Evolutionary conservation across 305 asterid genomes (phyloP).

Genomic region (Petunia hybrid): DNA sequence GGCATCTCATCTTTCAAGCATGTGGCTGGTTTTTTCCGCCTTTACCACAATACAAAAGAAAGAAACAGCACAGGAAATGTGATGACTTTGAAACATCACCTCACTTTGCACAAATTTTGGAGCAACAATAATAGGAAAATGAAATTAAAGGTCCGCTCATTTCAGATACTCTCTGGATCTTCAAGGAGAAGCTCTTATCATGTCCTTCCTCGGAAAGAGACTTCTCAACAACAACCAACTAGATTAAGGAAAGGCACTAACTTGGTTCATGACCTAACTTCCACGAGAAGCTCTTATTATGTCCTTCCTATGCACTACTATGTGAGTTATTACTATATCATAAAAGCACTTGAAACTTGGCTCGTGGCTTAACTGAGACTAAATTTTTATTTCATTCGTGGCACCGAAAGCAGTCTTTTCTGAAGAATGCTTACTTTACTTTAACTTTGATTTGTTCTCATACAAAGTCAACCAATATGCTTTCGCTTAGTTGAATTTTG

Average conservation of each 20-base stretch:
- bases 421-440: no score
- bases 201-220: not conserved
- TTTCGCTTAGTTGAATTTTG: no score
- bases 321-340: no score
- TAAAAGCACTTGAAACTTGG: no score
- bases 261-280: no score
- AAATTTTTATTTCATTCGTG: no score
- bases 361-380: no score
- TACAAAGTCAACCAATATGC: no score
- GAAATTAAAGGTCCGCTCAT: not conserved
- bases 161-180: not conserved
- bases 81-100: constrained; percentile 21
- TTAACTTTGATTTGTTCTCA: no score
- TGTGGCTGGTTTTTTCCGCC: not conserved
- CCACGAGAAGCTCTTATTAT: no score
- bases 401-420: no score
- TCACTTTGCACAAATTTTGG: not conserved
- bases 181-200: not conserved
- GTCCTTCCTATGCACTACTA: no score
- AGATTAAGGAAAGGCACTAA: not conserved
- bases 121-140: not conserved
- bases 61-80: not conserved
- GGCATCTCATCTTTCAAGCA: constrained; percentile 16
- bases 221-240: not conserved
- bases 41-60: not conserved